Evolutionary conservation across 441 rosid species (phyloP).

Genomic region (Biscutella laevigata): DNA sequence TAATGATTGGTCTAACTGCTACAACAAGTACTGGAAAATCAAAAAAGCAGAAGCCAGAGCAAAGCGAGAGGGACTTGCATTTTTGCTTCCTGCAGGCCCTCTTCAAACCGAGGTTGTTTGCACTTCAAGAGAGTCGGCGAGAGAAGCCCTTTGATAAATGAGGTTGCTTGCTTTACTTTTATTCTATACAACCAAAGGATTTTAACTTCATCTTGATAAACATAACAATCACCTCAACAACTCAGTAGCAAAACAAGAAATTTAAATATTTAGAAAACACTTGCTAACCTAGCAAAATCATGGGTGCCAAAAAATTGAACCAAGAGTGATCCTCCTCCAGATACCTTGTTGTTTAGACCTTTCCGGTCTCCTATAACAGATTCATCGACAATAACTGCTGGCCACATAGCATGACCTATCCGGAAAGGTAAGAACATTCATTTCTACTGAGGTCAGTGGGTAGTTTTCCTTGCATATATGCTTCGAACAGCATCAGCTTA

Average conservation of each 20-base stretch:
- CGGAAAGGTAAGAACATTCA: conserved; percentile 31
- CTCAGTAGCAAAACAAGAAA: conserved; percentile 6
- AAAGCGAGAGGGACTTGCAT: conserved; percentile 37
- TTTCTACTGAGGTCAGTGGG: conserved; percentile 15
- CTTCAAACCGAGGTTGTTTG: conserved; percentile 70
- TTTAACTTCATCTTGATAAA: conserved; percentile 18
- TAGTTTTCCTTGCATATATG: conserved; percentile 7
- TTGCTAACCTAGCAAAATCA: conserved; percentile 91
- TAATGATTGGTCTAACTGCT: background rate
- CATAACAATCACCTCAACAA: background rate
- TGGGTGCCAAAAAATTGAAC: conserved; percentile 98
- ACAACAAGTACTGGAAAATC: background rate
- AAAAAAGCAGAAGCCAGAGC: conserved; percentile 9
- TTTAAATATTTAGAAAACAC: conserved; percentile 9
- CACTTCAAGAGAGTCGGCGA: conserved; percentile 78
- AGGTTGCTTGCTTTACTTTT: conserved; percentile 68
- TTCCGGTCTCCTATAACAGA: conserved; percentile 47
- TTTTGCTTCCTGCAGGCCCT: conserved; percentile 85
- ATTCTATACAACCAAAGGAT: conserved; percentile 47
- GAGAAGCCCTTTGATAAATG: conserved; percentile 89
- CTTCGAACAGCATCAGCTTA: conserved; percentile 1
- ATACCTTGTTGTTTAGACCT: conserved; percentile 43
- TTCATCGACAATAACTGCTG: conserved; percentile 86
- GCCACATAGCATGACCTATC: conserved; percentile 98
- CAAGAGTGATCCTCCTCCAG: conserved; percentile 52